Conservation (phyloP, 257 asterid genomes). For the Hygrophila difformis region DNA sequence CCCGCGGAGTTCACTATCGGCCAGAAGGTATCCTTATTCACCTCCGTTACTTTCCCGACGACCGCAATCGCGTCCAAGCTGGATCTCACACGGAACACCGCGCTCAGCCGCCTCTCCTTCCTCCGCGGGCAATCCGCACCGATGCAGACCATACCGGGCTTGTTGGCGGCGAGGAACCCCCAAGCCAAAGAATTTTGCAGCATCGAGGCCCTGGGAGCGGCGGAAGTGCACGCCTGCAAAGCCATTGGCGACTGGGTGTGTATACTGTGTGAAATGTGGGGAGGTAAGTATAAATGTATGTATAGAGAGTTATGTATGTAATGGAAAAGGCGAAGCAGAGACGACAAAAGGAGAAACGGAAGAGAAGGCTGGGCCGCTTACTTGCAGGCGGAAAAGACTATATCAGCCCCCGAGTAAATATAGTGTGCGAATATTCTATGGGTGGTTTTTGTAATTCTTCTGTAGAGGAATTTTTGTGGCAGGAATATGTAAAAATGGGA, state of each 20-base stretch:
- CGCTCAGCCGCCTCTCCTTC: constrained; percentile 25
- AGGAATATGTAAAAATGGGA: no score
- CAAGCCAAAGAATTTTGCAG: constrained; percentile 20
- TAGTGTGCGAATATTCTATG: no score
- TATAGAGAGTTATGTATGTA: no score
- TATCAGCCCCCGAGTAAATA: no score
- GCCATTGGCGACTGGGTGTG: constrained; percentile 45
- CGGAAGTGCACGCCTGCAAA: constrained; percentile 44
- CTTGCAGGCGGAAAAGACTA: no score
- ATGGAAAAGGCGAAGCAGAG: no score
- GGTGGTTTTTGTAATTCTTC: no score
- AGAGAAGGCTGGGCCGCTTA: no score
- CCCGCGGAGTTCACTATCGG: constrained; percentile 69
- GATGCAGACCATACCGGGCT: constrained; percentile 31
- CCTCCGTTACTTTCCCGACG: constrained; percentile 62
- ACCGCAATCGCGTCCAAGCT: constrained; percentile 43
- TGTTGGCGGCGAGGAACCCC: constrained; percentile 27
- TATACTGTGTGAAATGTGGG: no score
- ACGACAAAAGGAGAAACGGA: no score
- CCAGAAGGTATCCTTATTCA: constrained; percentile 61
- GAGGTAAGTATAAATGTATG: no score
- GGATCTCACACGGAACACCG: constrained; percentile 29
- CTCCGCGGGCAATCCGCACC: constrained; percentile 35
- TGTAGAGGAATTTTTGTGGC: no score
- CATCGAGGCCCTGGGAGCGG: constrained; percentile 40